Evolutionary conservation across 1,139 yeast genomes (phyloP).

Genomic region (Geotrichum siamense): DNA sequence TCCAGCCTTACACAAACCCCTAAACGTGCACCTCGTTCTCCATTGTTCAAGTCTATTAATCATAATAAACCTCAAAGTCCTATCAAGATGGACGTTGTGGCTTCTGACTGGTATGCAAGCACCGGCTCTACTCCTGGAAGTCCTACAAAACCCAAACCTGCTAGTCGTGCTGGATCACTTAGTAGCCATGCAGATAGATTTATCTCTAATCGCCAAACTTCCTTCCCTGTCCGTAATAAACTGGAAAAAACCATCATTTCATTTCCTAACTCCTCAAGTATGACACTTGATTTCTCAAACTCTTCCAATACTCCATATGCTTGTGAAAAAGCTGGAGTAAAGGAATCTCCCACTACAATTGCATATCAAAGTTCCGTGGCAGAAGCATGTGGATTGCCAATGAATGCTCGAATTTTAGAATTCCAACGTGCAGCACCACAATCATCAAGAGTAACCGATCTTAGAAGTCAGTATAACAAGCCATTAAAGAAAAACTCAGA

Average conservation of each 20-base stretch:
- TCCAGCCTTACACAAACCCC: conserved; percentile 5
- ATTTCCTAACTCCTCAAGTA: conserved; percentile 6
- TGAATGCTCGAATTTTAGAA: conserved; percentile 76
- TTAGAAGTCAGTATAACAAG: conserved; percentile 39
- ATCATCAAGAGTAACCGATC: conserved; percentile 49
- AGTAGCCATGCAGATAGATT: conserved; percentile 41
- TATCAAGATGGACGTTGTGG: conserved; percentile 41
- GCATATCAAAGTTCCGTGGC: conserved; percentile 78
- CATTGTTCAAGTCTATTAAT: conserved; percentile 17
- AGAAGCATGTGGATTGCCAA: conserved; percentile 84
- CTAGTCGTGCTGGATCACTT: conserved; percentile 26
- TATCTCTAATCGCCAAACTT: conserved; percentile 48
- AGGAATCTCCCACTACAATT: conserved; percentile 17
- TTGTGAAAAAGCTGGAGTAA: conserved; percentile 15
- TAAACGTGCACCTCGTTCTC: conserved; percentile 13
- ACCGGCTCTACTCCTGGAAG: conserved; percentile 16
- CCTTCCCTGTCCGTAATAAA: conserved; percentile 38
- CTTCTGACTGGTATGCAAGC: conserved; percentile 30
- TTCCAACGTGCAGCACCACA: conserved; percentile 87
- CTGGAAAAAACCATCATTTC: conserved; percentile 23
- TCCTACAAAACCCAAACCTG: conserved; percentile 24
- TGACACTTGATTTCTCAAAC: conserved; percentile 8
- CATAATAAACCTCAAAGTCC: conserved; percentile 37
- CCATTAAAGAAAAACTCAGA: conserved; percentile 45
- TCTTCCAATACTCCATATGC: background rate